Evolutionary conservation across 805 yeast genomes (phyloP).

Genomic region (Hanseniaspora thailandica): DNA sequence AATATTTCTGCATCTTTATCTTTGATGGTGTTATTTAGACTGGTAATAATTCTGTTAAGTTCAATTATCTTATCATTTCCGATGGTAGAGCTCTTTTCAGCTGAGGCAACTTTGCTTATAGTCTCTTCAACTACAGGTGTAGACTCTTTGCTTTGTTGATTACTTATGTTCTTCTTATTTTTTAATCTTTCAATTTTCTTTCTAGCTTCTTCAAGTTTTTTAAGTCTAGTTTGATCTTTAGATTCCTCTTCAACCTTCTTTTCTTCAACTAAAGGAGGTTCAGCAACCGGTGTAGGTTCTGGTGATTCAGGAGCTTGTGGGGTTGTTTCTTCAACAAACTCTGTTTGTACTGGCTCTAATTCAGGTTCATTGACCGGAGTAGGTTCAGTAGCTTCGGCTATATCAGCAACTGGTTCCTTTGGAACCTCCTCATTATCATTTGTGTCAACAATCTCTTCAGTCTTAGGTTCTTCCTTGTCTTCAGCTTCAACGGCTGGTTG

Average conservation of each 20-base stretch:
- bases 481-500: not conserved
- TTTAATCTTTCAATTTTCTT: slow-evolving; percentile 62
- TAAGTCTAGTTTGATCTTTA: slow-evolving; percentile 34
- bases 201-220: slow-evolving; percentile 61
- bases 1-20: slow-evolving; percentile 30
- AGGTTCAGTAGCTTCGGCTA: not conserved
- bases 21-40: slow-evolving; percentile 28
- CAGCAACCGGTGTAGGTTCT: not conserved
- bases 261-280: not conserved
- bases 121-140: not conserved
- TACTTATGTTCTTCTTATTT: slow-evolving; percentile 42
- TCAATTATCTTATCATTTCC: slow-evolving; percentile 28
- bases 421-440: not conserved
- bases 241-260: slow-evolving; percentile 20
- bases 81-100: slow-evolving; percentile 27
- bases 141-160: slow-evolving; percentile 17
- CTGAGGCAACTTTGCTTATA: not conserved
- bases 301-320: not conserved
- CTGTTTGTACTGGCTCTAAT: not conserved
- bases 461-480: not conserved
- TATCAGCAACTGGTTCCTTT: not conserved
- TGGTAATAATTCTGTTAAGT: slow-evolving; percentile 27
- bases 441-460: not conserved
- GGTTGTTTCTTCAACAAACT: not conserved
- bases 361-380: not conserved